These are phyloP conservation scores for Alternaria triticimaculans DNA, from an alignment of 2,329 filamentous ascomycete species.

Conservation along the genomic window DNA sequence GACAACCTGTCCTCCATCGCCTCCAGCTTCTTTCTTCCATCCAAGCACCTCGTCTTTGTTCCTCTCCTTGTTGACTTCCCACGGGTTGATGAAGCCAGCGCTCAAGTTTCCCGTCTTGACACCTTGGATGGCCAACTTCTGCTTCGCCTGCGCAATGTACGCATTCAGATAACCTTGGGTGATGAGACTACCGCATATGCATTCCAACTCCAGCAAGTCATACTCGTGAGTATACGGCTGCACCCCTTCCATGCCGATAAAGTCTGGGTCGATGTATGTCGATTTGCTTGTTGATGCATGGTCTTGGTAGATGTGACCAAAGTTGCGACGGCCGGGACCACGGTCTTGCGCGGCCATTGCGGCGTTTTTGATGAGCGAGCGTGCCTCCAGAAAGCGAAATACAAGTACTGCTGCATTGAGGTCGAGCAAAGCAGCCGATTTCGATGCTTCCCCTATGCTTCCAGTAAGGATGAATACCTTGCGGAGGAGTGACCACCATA, in stretches of 20 bases:
- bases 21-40: constrained; percentile 65
- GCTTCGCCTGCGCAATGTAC: constrained; percentile 78
- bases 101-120: constrained; percentile 66
- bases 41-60: constrained; percentile 72
- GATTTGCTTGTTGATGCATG: constrained; percentile 53
- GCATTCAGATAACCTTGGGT: constrained; percentile 83
- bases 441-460: constrained; percentile 60
- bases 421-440: constrained; percentile 73
- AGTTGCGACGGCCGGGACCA: constrained; percentile 49
- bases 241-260: constrained; percentile 46
- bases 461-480: constrained; percentile 81
- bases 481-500: constrained; percentile 83
- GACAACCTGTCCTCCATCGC: constrained; percentile 59
- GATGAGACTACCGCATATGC: constrained; percentile 76
- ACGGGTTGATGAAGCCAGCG: constrained; percentile 79
- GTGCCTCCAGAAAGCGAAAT: constrained; percentile 69
- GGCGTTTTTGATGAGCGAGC: constrained; percentile 40
- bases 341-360: constrained; percentile 38
- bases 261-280: constrained; percentile 55
- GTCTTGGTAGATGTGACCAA: constrained; percentile 56
- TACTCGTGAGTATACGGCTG: constrained; percentile 50
- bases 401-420: constrained; percentile 71
- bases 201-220: constrained; percentile 73
- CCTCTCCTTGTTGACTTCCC: constrained; percentile 69
- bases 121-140: constrained; percentile 82